Evolutionary conservation across 2,329 filamentous ascomycete genomes (phyloP).

Genomic region (Colletotrichum theobromicola): DNA sequence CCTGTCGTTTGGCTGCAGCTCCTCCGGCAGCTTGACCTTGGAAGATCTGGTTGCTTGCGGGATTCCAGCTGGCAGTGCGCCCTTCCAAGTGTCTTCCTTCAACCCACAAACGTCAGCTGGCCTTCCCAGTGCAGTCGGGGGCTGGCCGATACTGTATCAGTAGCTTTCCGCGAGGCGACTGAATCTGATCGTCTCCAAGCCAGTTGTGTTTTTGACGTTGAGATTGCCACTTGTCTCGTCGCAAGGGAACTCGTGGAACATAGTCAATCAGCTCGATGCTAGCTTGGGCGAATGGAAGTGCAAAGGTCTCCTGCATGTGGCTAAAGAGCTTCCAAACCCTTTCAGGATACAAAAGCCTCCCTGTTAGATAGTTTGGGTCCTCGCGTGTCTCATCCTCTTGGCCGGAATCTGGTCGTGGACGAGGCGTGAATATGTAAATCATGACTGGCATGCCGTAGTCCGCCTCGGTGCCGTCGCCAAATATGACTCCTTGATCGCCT

Average conservation of each 20-base stretch:
- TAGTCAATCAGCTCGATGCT: background rate
- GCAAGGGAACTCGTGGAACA: background rate
- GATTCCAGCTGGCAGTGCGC: background rate
- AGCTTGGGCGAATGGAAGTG: background rate
- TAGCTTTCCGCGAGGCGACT: background rate
- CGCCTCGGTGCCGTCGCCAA: background rate
- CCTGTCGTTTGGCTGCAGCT: background rate
- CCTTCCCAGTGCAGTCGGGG: background rate
- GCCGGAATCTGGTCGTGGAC: background rate
- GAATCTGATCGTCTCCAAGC: no score
- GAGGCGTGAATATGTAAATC: background rate
- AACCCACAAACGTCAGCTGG: background rate
- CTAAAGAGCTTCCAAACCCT: no score
- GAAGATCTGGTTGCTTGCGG: background rate
- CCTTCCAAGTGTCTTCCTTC: constrained; percentile 33
- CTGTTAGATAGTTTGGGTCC: background rate
- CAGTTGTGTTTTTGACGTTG: no score
- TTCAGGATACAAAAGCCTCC: fast-evolving
- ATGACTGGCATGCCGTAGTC: background rate
- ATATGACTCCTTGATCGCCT: background rate
- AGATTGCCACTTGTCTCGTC: no score
- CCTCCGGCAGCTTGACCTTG: background rate
- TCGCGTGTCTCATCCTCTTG: background rate
- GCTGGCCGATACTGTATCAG: background rate
- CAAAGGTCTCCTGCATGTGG: no score